phyloP scores from a whole-genome alignment of 73 alveolate genomes.

The Tetrahymena elliotti region DNA sequence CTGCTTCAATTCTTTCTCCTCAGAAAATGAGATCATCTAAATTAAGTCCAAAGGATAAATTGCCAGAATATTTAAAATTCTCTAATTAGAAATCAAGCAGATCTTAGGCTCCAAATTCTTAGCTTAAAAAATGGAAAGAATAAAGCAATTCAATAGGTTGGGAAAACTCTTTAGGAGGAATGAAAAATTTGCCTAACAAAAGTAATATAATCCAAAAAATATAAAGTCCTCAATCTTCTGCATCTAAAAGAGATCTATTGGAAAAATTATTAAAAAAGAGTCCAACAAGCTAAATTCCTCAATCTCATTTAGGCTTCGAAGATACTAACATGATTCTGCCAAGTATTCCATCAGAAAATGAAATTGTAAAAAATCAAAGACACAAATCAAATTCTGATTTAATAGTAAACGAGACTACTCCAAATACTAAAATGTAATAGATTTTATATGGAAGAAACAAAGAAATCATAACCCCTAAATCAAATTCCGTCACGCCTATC shows the following conservation, averaged over 20 bases:
- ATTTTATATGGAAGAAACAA: neutral
- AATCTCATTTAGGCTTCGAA: neutral
- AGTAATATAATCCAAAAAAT: neutral
- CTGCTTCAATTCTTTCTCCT: neutral
- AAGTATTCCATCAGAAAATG: neutral
- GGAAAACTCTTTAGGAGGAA: neutral
- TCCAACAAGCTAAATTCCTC: neutral
- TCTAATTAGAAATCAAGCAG: neutral
- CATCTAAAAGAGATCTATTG: neutral
- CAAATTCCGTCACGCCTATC: neutral
- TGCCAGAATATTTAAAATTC: neutral
- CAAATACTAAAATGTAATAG: neutral
- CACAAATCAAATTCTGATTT: neutral
- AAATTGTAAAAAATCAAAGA: neutral
- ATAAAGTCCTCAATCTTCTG: neutral
- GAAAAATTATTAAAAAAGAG: neutral
- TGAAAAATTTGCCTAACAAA: neutral
- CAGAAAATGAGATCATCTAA: neutral
- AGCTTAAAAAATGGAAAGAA: neutral
- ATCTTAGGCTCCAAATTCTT: neutral
- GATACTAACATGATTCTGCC: neutral
- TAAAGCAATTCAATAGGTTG: neutral
- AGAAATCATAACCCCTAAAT: neutral
- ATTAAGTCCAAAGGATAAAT: neutral
- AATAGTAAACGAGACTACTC: neutral